Conservation (phyloP, 768 basidiomycete genomes). For the Termitomyces heimii region DNA sequence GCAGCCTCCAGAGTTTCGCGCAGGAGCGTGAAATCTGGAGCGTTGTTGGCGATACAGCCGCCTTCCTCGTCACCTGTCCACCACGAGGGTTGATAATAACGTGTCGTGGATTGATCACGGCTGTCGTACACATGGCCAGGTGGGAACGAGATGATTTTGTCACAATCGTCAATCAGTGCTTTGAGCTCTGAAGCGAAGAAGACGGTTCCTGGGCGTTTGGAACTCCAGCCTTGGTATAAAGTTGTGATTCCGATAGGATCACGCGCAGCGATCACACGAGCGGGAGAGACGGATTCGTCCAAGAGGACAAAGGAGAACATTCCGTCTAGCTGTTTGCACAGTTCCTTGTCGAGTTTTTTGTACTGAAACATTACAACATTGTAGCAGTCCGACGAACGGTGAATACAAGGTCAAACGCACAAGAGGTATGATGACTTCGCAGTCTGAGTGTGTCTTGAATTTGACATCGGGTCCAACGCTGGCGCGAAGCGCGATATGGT, state of each 20-base stretch:
- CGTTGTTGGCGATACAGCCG: constrained; percentile 49
- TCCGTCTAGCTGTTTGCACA: constrained; percentile 84
- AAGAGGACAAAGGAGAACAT: constrained; percentile 99
- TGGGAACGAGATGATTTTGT: constrained; percentile 92
- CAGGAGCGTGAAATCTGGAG: constrained; percentile 61
- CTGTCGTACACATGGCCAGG: constrained; percentile 97
- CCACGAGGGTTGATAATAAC: constrained; percentile 90
- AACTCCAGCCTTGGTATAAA: constrained; percentile 95
- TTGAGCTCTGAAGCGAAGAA: constrained; percentile 98
- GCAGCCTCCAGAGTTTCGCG: constrained; percentile 85
- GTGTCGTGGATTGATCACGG: constrained; percentile 63
- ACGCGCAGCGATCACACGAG: constrained; percentile 90
- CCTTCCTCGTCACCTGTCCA: constrained; percentile 77
- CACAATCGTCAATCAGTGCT: constrained; percentile 85
- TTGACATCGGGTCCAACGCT: constrained; percentile 56
- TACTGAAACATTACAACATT: constrained; percentile 47
- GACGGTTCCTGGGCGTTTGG: constrained; percentile 70
- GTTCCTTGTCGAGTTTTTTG: constrained; percentile 67
- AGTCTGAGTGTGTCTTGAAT: constrained; percentile 98
- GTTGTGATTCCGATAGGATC: constrained; percentile 98
- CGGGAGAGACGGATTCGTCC: constrained; percentile 86
- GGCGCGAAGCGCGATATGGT: constrained; percentile 79
- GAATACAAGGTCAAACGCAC: constrained; percentile 47
- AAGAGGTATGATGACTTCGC: constrained; percentile 93
- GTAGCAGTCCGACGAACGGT: too few relatives aligned